A percentile compares a stretch with the other conserved stretches of the same genome.
Evolutionary conservation across 2,329 filamentous ascomycete genomes (phyloP).

Genomic region (Cladosporium austrohemisphaericum): DNA sequence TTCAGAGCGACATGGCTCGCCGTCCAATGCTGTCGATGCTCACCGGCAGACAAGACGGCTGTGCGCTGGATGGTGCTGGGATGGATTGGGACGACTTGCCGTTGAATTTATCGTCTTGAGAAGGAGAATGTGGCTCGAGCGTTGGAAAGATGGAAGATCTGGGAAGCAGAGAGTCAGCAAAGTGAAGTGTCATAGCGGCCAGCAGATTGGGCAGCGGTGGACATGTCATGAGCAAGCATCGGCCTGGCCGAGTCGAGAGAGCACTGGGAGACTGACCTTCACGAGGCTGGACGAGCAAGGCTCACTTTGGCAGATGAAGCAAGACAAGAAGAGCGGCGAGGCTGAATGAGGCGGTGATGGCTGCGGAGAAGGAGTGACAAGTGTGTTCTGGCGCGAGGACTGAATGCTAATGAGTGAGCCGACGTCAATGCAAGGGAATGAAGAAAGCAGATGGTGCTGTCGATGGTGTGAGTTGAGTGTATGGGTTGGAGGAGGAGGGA

Average conservation of each 20-base stretch:
- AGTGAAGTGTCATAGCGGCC: background rate
- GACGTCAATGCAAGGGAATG: conserved; percentile 35
- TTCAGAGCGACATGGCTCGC: no score
- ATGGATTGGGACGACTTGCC: background rate
- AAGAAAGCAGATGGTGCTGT: conserved; percentile 31
- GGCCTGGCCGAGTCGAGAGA: background rate
- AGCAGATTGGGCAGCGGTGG: background rate
- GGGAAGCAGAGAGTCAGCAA: background rate
- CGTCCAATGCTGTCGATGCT: no score
- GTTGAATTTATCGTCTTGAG: background rate
- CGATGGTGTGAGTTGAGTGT: conserved; percentile 24
- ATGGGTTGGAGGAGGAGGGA: conserved; percentile 21
- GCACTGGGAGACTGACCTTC: background rate
- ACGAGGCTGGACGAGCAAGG: conserved; percentile 4
- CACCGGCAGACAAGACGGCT: background rate
- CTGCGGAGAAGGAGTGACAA: conserved; percentile 80
- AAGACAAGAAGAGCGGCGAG: conserved; percentile 61
- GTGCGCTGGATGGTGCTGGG: background rate
- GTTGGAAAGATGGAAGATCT: background rate
- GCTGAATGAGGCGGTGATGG: conserved; percentile 97
- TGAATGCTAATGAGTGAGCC: conserved; percentile 24
- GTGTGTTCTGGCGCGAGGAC: conserved; percentile 17
- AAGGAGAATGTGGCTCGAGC: background rate
- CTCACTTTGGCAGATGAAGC: conserved; percentile 62
- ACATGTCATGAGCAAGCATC: background rate